Evolutionary conservation across 177 flowering plant species (phyloP), one percentile per base, ranked within the genome.

Genomic region (Vitis hybrid): DNA sequence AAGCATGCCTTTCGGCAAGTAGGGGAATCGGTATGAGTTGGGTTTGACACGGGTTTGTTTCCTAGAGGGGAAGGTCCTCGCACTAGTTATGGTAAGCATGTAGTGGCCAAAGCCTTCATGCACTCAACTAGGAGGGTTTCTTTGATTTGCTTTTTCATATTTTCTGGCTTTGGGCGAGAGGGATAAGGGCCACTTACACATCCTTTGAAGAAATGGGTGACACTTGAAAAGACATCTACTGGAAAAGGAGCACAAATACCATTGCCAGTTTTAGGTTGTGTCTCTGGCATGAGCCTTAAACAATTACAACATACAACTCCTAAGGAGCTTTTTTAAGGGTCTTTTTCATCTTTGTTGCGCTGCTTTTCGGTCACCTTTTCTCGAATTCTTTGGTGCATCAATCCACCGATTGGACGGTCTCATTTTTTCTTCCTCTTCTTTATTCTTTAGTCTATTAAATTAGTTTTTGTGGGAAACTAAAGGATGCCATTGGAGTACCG

Each of bases 341-440:
- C 19, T 3, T 68, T 32, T 54, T 52, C 10, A 12, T 52, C 21
- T 21, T 21, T 14, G 45, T 40, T 40, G 45, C 45, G 6, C 45
- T 17, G 9, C 60, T 56, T 45, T 45, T 55, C 14, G 30, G 45
- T 55, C 45, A 5, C 68, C 61, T 70, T 65, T 70, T 23, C 32
- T 52, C 50, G 30, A 30, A 64, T 49, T 64, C 63, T 62, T 23
- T 67, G 59, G 62, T 49, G 58, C 57, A 62, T 62, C 32, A 52
- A 45, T 55, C 58, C 49, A 49, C 70, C 62, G 51, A 56, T 75
- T 64, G 78, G 78, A 45, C 72, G 75, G 69, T 70, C 65, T 64
- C 66, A 55, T 60, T 57, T 40, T 60, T 60, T 30, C 12, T 60
- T 21, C 50, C 14, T 48, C 7, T 56, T 62, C 13, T 3, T n/a